Percentiles rank a stretch among this genome's conserved stretches.
Evolutionary conservation across 345 rosid species (phyloP).

Genomic region (Erucastrum elatum): DNA sequence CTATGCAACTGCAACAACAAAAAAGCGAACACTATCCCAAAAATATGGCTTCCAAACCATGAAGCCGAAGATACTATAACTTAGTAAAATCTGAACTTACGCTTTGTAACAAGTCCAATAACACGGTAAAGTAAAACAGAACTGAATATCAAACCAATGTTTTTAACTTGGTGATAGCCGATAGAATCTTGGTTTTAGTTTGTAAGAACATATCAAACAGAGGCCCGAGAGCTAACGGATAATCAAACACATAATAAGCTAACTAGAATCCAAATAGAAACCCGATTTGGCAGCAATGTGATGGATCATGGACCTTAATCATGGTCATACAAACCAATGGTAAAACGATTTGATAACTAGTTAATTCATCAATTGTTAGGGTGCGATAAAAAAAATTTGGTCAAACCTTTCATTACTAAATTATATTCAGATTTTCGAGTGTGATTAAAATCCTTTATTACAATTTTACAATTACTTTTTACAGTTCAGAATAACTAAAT

Average conservation of each 20-base stretch:
- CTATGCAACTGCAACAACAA: neutral
- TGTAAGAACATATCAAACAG: neutral
- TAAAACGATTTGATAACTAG: neutral
- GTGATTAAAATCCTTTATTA: neutral
- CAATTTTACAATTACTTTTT: neutral
- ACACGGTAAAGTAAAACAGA: neutral
- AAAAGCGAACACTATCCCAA: neutral
- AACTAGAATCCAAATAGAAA: neutral
- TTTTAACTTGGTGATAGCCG: neutral
- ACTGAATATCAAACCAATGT: neutral
- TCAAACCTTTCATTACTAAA: neutral
- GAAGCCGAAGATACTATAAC: neutral
- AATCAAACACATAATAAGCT: neutral
- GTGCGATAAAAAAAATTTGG: neutral
- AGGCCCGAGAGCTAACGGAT: neutral
- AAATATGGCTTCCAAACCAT: neutral
- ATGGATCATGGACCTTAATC: neutral
- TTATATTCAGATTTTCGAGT: neutral
- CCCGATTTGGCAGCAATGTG: neutral
- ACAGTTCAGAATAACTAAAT: neutral
- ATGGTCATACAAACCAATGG: neutral
- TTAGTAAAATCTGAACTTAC: neutral
- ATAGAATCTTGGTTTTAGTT: neutral
- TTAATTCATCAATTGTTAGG: neutral
- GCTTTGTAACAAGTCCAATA: neutral